Evolutionary conservation across 345 rosid genomes (phyloP).

Genomic region (Murraya koenigii): DNA sequence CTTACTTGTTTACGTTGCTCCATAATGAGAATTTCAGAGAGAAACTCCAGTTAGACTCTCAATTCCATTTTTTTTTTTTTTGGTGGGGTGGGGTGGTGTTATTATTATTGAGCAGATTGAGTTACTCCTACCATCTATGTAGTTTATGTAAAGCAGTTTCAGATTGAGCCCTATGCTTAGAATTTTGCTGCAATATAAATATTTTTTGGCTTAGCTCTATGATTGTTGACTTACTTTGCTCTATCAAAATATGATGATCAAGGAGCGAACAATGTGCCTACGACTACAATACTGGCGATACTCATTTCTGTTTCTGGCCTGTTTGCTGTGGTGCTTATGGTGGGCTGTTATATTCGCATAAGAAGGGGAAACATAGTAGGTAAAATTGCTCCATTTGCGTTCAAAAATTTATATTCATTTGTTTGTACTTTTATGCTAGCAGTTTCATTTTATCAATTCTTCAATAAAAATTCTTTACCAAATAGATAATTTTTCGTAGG

Average conservation of each 20-base stretch:
- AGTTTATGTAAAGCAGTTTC: too few relatives aligned
- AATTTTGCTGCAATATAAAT: too few relatives aligned
- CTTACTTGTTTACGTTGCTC: not conserved
- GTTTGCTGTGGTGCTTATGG: conserved; percentile 4
- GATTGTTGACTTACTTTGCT: not conserved
- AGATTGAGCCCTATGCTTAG: too few relatives aligned
- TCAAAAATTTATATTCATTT: not conserved
- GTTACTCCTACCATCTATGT: too few relatives aligned
- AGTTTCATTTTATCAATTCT: not conserved
- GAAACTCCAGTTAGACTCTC: conserved; percentile 25
- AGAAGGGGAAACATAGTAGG: not conserved
- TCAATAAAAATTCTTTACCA: too few relatives aligned
- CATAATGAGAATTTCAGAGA: not conserved
- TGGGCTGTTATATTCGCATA: conserved; percentile 7
- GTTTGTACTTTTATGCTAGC: not conserved
- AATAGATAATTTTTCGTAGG: too few relatives aligned
- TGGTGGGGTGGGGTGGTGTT: too few relatives aligned
- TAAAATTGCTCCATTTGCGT: not conserved
- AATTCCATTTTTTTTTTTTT: not conserved
- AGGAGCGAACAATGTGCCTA: not conserved
- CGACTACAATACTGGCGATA: not conserved
- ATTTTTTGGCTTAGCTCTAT: too few relatives aligned
- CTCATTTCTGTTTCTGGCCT: not conserved
- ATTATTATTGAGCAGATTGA: too few relatives aligned
- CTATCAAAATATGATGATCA: not conserved